Evolutionary conservation across 257 asterid genomes (phyloP), one percentile per base, ranked within the genome.

Genomic region (Solanum rostratum): DNA sequence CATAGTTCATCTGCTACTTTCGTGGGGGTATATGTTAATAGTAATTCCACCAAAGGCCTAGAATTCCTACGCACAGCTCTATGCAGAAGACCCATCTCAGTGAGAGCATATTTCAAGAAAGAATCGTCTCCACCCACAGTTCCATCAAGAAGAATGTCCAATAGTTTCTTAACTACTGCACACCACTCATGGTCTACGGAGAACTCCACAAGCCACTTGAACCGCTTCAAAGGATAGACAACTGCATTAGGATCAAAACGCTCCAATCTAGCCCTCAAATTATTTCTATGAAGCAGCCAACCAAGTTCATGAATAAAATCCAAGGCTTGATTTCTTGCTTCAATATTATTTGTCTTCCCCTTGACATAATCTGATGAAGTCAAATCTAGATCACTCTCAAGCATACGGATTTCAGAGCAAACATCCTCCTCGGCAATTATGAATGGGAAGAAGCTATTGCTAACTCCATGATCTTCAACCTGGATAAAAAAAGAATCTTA

Each of bases 261-360:
- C 78, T 80, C 92, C 45, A 81, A 74, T 86, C 87, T 90, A 62
- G 94, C 88, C 73, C 81, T 91, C 59, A 84, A 87, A 39, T 89
- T 88, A 84, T 86, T 89, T 85, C 92, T 92, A 60, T 90, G 96
- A 86, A 92, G 92, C 85, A 93, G 93, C 97, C 96, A 92, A 73
- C 97, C 97, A 91, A 93, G 86, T 90, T 93, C 97, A 84, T 92
- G 94, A 76, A 93, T 86, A 83, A 93, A 93, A 69, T 93, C 92
- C 90, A 92, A 83, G 66, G 94, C 93, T 85, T 84, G 89, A 85
- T 86, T 85, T 82, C 88, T 86, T 69, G 85, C 86, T 84, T 83
- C 90, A 59, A 71, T 30, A 69, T 88, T 87, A 81, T 87, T 89
- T 39, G 66, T 63, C 68, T 89, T 90, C 87, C 86, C 85, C 45